A percentile compares a stretch with the other conserved stretches of the same genome.
Conservation (phyloP, 2,329 filamentous ascomycete genomes). For the Plectosphaerella sp. region DNA sequence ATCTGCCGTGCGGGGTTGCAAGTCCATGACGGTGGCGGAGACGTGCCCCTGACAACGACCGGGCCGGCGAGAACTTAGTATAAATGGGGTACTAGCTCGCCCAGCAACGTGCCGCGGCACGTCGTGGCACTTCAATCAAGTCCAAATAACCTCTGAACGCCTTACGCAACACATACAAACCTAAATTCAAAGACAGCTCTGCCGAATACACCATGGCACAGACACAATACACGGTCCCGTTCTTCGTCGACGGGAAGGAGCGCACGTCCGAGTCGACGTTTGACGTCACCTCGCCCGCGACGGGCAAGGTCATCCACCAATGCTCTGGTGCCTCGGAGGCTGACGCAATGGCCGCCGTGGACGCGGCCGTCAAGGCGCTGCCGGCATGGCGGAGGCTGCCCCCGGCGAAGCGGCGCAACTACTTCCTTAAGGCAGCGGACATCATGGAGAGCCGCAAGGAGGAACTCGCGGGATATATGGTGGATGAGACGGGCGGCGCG, state of each 20-base stretch:
- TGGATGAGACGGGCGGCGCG: conserved; percentile 27
- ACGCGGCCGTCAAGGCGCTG: conserved; percentile 53
- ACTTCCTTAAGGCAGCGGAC: conserved; percentile 58
- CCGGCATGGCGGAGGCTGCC: conserved; percentile 58
- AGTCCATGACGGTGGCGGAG: too few species aligned
- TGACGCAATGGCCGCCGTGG: conserved; percentile 44
- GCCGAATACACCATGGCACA: background rate
- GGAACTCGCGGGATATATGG: conserved; percentile 52
- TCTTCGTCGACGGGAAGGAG: conserved; percentile 40
- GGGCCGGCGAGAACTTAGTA: too few species aligned
- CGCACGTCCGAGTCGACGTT: conserved; percentile 43
- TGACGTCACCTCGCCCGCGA: conserved; percentile 52
- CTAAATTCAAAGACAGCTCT: too few species aligned
- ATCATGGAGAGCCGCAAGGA: conserved; percentile 48
- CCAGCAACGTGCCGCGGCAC: too few species aligned
- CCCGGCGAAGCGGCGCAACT: conserved; percentile 50
- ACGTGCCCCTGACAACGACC: too few species aligned
- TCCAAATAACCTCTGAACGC: too few species aligned
- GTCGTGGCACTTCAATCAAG: too few species aligned
- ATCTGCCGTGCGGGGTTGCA: too few species aligned
- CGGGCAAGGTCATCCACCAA: conserved; percentile 46
- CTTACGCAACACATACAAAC: too few species aligned
- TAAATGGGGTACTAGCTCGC: too few species aligned
- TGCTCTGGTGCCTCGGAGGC: conserved; percentile 50
- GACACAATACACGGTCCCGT: conserved; percentile 24